Conservation (phyloP, 345 rosid genomes). For the Arabis hirsuta region DNA sequence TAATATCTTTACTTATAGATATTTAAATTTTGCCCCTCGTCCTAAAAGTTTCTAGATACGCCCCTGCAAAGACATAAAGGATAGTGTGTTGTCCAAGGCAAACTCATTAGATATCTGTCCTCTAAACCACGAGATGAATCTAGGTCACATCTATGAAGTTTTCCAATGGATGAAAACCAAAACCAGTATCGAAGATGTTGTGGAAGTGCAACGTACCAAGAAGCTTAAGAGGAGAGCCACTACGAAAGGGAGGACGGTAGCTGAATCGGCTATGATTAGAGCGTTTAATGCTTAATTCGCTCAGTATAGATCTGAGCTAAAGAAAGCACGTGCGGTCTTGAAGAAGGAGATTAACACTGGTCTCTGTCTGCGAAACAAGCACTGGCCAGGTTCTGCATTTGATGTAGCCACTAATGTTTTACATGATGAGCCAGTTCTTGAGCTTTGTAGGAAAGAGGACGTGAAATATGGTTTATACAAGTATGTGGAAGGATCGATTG, state of each 20-base stretch:
- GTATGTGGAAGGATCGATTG: constrained; percentile 16
- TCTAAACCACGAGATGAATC: constrained; percentile 11
- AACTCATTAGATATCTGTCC: constrained; percentile 17
- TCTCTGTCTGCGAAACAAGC: too few relatives aligned
- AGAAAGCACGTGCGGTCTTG: neutral
- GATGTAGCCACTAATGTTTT: neutral
- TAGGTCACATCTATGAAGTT: constrained; percentile 7
- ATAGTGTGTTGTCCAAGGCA: constrained; percentile 21
- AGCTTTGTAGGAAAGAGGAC: constrained; percentile 18
- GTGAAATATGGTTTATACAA: constrained; percentile 14
- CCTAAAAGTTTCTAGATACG: too few relatives aligned
- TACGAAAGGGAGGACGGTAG: constrained; percentile 4
- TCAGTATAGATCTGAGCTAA: constrained; percentile 19
- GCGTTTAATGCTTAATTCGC: constrained; percentile 14
- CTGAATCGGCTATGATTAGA: constrained; percentile 30
- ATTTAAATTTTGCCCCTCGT: too few relatives aligned
- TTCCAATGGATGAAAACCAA: constrained; percentile 29
- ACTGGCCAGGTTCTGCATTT: too few relatives aligned
- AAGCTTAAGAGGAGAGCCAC: constrained; percentile 17
- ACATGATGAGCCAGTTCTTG: constrained; percentile 11
- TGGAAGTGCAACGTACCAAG: constrained; percentile 17
- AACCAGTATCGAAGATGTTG: constrained; percentile 12
- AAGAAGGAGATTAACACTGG: neutral
- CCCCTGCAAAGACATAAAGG: constrained; percentile 17
- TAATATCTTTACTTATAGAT: too few relatives aligned